phyloP scores from a whole-genome alignment of 306 rosid species.

The Prunus campanulata region DNA sequence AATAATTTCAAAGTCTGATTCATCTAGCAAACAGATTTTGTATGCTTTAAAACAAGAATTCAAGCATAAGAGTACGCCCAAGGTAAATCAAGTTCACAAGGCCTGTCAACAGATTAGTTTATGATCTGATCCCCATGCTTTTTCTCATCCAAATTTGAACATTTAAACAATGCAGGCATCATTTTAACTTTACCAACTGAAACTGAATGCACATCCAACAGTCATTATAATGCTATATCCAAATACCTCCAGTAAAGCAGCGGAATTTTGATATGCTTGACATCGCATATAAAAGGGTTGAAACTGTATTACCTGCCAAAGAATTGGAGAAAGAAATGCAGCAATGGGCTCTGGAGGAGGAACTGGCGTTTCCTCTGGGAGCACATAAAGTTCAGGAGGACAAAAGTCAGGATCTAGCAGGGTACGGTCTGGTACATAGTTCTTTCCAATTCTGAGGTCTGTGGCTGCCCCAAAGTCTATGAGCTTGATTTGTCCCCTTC shows the following conservation, averaged over 20 bases:
- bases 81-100: too few relatives aligned
- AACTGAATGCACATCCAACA: too few relatives aligned
- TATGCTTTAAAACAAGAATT: neutral
- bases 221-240: neutral
- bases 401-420: constrained; percentile 88
- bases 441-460: constrained; percentile 91
- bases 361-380: constrained; percentile 91
- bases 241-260: neutral
- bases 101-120: neutral
- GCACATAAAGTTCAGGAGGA: constrained; percentile 85
- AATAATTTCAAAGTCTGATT: constrained; percentile 28
- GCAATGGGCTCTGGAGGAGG: constrained; percentile 97
- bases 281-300: neutral
- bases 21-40: neutral
- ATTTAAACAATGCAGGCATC: too few relatives aligned
- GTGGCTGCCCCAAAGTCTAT: constrained; percentile 97
- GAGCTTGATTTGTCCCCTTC: constrained; percentile 74
- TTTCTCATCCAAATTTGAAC: neutral
- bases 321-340: constrained; percentile 77
- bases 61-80: neutral
- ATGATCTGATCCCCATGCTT: neutral
- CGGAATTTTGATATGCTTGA: neutral
- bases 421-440: constrained; percentile 62
- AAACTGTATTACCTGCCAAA: constrained; percentile 79
- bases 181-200: too few relatives aligned